Base-by-base conservation (phyloP, 2,329 filamentous ascomycete species). In the Didymella segeticola region DNA sequence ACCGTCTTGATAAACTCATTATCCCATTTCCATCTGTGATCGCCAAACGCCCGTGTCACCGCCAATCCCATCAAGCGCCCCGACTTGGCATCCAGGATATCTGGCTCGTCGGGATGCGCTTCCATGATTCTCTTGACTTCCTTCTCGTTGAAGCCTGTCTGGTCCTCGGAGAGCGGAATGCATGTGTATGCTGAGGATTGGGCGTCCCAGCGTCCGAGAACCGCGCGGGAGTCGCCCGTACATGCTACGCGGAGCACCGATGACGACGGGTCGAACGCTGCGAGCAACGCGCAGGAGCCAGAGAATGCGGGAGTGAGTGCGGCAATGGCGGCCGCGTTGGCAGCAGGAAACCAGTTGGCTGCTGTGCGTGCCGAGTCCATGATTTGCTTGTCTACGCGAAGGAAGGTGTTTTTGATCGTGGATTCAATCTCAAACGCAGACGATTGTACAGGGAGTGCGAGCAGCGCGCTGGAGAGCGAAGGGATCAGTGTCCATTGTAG, bases 21-120 rank as follows among this genome's bases (percentile, higher is more conserved):
- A 4, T 82, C 69, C 85, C 86, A 89, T 68, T 90, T 90, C 85
- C 85, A 89, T 53, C 83, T 79, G 43, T 82, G 79, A 66, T 90
- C 87, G 14, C 88, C 88, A 66, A 91, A 90, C 0, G 85, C 87
- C 5, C 88, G 80, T 0, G 86, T 85, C 1, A 89, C 80, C 33
- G 85, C 79, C 1, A 83, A 62, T 1, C 88, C 87, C 53, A 89
- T 78, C 0, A 89, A 71, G 0, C 88, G 81, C 0, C 87, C 87
- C 14, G 79, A 75, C 53, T 80, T 77, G 1, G 76, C 70, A 53
- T 79, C 69, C 3, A 89, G 77, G 10, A 86, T 79, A 8, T 80
- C 74, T 15, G 80, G 76, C 71, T 90, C 87, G 33, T 82, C 82
- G 0, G 87, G 88, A 67, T 90, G 88, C 43, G 83, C 82, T 1